These are phyloP conservation scores for Colletotrichum simmondsii DNA, from an alignment of 2,329 filamentous ascomycete genomes.

Conservation along the genomic window DNA sequence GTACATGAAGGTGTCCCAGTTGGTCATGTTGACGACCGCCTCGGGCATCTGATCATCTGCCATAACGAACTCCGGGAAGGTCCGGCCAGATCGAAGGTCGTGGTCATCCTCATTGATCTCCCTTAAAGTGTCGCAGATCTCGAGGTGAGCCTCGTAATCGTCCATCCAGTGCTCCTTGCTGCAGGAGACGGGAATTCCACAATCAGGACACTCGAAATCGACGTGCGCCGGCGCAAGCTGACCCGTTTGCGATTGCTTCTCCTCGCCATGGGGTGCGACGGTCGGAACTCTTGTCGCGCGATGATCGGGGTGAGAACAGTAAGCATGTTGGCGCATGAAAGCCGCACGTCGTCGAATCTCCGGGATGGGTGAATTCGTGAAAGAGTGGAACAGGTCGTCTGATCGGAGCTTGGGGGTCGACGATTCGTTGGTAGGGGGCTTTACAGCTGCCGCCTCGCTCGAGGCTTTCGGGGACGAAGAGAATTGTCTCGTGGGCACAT, in stretches of 20 bases:
- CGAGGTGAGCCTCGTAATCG: slow-evolving; percentile 91
- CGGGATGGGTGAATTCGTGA: slow-evolving; percentile 87
- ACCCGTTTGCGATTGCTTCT: slow-evolving; percentile 65
- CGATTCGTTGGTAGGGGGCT: slow-evolving; percentile 36
- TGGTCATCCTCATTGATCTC: slow-evolving; percentile 99
- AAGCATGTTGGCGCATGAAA: slow-evolving; percentile 92
- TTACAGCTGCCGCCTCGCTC: slow-evolving; percentile 42
- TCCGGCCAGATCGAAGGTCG: slow-evolving; percentile 87
- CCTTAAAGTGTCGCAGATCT: slow-evolving; percentile 89
- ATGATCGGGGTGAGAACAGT: slow-evolving; percentile 92
- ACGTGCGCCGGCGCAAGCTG: slow-evolving; percentile 81
- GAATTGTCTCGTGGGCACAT: slow-evolving; percentile 41
- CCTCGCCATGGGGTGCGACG: slow-evolving; percentile 72
- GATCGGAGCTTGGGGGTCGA: slow-evolving; percentile 61
- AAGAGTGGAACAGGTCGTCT: slow-evolving; percentile 93
- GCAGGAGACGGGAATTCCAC: slow-evolving; percentile 93
- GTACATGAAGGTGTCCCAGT: slow-evolving; percentile 98
- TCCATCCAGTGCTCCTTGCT: slow-evolving; percentile 95
- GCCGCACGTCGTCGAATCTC: slow-evolving; percentile 88
- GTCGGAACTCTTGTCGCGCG: slow-evolving; percentile 76
- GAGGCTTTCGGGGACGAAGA: slow-evolving; percentile 41
- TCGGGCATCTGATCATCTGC: slow-evolving; percentile 92
- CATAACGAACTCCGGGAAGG: slow-evolving; percentile 95
- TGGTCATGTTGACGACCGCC: slow-evolving; percentile 94
- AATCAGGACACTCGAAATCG: slow-evolving; percentile 95